Evolutionary conservation across 208 protist genomes (phyloP), one percentile per base, ranked within the genome.

Genomic region (Phytomonas francai): DNA sequence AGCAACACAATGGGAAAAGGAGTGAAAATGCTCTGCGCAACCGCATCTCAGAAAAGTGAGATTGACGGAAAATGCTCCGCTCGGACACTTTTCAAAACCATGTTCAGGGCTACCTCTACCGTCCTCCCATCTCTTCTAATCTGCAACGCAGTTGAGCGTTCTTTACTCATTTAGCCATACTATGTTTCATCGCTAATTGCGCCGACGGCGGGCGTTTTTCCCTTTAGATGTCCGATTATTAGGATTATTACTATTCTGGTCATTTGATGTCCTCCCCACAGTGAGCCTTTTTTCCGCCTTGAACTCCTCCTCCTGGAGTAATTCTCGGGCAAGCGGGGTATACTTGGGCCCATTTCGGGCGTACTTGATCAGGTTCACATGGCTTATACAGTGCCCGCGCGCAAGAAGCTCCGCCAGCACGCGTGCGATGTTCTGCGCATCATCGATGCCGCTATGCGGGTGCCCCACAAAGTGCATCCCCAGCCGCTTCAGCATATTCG

Each of bases 391-490:
- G 74, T 89, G 91, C 25, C 91, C 91, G 0, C 87, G 84, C 25
- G 80, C 70, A 59, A 96, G 72, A 3, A 96, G 79, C 73, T 92
- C 85, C 1, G 86, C 81, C 39, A 94, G 74, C 31, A 97, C 82
- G 4, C 91, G 83, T 6, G 84, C 81, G 64, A 97, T 97, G 76
- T 97, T 97, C 58, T 85, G 81, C 12, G 91, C 79, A 74, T 97
- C 93, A 69, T 89, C 89, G 63, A 93, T 90, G 22, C 93, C 93
- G 73, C 89, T 95, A 77, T 97, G 93, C 14, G 76, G 77, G 31
- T 83, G 84, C 12, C 93, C 93, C 39, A 85, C 79, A 63, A 96
- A 96, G 3, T 33, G 61, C 78, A 95, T 81, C 57, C 83, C 77
- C 66, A 95, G 74, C 25, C 61, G 66, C 65, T 59, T 27, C 66